Percentiles rank a stretch among this genome's conserved stretches.
Evolutionary conservation across 140 eudicot species (phyloP).

Genomic region (Flaveria floridana): DNA sequence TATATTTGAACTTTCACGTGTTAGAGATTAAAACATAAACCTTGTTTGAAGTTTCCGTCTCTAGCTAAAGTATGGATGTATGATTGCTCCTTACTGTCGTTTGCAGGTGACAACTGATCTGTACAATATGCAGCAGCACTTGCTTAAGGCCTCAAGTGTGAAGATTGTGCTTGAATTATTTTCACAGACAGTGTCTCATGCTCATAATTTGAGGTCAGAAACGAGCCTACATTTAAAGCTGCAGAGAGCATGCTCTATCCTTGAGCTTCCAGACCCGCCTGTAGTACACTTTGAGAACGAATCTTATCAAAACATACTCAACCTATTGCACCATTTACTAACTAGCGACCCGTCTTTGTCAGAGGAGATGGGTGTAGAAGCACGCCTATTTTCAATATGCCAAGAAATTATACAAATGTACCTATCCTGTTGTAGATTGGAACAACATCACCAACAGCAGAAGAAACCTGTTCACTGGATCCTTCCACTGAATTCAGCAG

Average conservation of each 20-base stretch:
- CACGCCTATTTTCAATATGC: conserved; percentile 53
- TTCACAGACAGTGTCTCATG: conserved; percentile 58
- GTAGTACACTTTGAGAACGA: conserved; percentile 88
- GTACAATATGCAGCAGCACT: conserved; percentile 65
- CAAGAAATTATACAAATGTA: conserved; percentile 57
- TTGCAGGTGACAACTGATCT: conserved; percentile 73
- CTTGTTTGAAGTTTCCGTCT: background rate
- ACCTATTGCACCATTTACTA: conserved; percentile 59
- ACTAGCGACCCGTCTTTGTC: conserved; percentile 44
- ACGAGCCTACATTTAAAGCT: conserved; percentile 50
- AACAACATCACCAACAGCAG: conserved; percentile 36
- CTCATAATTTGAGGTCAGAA: conserved; percentile 63
- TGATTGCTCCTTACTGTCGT: conserved; percentile 13
- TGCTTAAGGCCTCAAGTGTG: conserved; percentile 47
- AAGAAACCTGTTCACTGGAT: conserved; percentile 57
- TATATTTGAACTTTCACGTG: background rate
- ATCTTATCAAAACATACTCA: conserved; percentile 64
- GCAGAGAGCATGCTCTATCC: conserved; percentile 69
- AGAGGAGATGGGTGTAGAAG: conserved; percentile 60
- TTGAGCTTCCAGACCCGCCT: conserved; percentile 84
- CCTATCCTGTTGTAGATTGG: conserved; percentile 64
- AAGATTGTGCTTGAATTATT: conserved; percentile 55
- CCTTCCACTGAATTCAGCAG: conserved; percentile 72
- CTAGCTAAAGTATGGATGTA: background rate
- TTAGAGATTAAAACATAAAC: background rate